Evolutionary conservation across 106 monocot genomes (phyloP).

Genomic region (Apostasia shenzhenica): DNA sequence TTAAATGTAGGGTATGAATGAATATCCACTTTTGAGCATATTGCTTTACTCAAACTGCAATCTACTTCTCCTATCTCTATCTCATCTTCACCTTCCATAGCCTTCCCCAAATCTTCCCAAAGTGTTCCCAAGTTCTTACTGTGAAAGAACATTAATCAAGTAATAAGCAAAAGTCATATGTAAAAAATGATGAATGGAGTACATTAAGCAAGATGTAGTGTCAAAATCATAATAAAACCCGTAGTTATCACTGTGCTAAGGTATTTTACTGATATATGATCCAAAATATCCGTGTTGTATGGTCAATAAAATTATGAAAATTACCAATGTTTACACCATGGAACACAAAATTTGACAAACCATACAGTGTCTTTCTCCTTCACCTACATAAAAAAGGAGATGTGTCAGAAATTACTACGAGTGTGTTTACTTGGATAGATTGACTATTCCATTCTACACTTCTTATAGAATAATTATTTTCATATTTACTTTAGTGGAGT

Average conservation of each 20-base stretch:
- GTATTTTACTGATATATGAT: background rate
- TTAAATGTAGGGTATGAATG: constrained; percentile 96
- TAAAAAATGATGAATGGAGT: background rate
- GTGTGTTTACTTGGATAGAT: too few relatives aligned
- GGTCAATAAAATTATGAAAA: background rate
- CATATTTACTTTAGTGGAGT: too few relatives aligned
- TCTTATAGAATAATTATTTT: too few relatives aligned
- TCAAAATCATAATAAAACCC: background rate
- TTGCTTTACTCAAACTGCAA: constrained; percentile 52
- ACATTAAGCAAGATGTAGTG: background rate
- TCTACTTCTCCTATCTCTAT: constrained; percentile 94
- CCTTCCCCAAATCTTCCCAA: constrained; percentile 84
- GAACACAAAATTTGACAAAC: constrained; percentile 97
- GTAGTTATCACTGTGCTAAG: background rate
- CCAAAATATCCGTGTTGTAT: background rate
- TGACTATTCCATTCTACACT: too few relatives aligned
- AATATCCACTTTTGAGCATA: constrained; percentile 81
- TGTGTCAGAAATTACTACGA: too few relatives aligned
- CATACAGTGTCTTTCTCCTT: constrained; percentile 95
- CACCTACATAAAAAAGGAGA: constrained; percentile 35
- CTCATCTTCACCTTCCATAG: constrained; percentile 80
- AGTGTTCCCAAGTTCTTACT: constrained; percentile 92
- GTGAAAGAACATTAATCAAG: background rate
- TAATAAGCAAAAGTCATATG: background rate
- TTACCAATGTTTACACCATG: constrained; percentile 99